Evolutionary conservation across 371 early-diverging fungal species (phyloP), one percentile per base, ranked within the genome.

Genomic region (Apophysomyces elegans): DNA sequence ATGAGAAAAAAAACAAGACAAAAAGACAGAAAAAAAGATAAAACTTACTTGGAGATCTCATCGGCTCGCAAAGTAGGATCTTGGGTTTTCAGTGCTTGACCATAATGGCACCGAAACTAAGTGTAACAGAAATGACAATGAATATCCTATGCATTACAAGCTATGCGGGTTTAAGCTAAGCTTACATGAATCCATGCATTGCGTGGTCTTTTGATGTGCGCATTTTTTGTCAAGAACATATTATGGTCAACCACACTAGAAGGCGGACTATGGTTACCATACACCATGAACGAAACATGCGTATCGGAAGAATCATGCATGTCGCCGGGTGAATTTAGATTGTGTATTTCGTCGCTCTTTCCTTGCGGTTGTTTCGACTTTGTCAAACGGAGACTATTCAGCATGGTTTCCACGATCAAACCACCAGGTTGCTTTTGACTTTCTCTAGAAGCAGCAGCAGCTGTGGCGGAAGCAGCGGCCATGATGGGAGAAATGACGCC

Each of bases 181-280:
- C 68, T 67, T 73, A 76, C 77, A 45, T 76, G 77, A 57, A 76
- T 76, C 77, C 77, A 76, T 12, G 77, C 77, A 65, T 76, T 76
- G 11, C 77, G 73, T 35, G 77, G 77, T 62, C 77, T 65, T 61
- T 76, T 76, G 47, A 76, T 76, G 46, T 76, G 77, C 13, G 77
- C 73, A 61, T 76, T 76, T 58, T 76, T 76, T 16, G 75, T 74
- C 26, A 74, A 56, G 47, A 74, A 74, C 65, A 68, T 74, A 18
- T 66, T 68, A 11, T 71, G 75, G 63, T 71, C 75, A 18, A 68
- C 32, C 56, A n/a, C 63, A 59, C 32, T 60, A 54, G 11, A 64
- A 60, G 6, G 47, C 11, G 14, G 62, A 39, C 54, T 37, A 26
- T 26, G 46, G 13, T 58, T 67, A 21, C 62, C 62, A 12, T 58